phyloP scores from a whole-genome alignment of 768 basidiomycete genomes.

The Gloeopeniophorella convolvens region DNA sequence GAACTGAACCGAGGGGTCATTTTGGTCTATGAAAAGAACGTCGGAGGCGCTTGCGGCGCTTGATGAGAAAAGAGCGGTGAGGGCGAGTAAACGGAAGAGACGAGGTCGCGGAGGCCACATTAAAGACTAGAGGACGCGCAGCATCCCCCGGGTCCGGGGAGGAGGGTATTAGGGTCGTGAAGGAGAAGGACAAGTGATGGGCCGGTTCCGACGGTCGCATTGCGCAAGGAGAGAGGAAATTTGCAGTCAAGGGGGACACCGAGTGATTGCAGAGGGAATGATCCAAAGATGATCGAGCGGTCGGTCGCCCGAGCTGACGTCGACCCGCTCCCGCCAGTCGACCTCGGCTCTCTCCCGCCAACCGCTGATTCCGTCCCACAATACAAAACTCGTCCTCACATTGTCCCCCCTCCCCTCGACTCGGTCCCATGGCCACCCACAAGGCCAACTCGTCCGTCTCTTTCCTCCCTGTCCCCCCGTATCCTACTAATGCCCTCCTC shows the following conservation, averaged over 20 bases:
- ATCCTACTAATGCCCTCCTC: slow-evolving; percentile 4
- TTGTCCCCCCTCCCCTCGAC: background rate
- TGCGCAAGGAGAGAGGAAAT: too few relatives aligned
- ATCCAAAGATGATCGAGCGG: too few relatives aligned
- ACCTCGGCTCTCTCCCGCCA: too few relatives aligned
- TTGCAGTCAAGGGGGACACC: too few relatives aligned
- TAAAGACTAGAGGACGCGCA: background rate
- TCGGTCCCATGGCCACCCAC: slow-evolving; percentile 16
- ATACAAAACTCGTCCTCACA: background rate
- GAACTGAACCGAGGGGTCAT: background rate
- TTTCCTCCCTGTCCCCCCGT: background rate
- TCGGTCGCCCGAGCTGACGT: too few relatives aligned
- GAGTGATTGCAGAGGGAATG: too few relatives aligned
- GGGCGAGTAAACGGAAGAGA: background rate
- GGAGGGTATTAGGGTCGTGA: background rate
- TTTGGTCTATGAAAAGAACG: background rate
- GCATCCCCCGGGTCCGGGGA: slow-evolving; percentile 1
- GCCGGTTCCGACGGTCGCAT: too few relatives aligned
- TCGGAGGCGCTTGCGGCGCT: background rate
- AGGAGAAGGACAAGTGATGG: background rate
- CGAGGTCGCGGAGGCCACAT: background rate
- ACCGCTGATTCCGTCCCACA: background rate
- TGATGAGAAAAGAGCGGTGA: background rate
- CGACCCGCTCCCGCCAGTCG: too few relatives aligned
- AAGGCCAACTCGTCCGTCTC: slow-evolving; percentile 18